These are phyloP conservation scores for Osmanthus fragrans DNA, from an alignment of 257 asterid species.

Conservation along the genomic window DNA sequence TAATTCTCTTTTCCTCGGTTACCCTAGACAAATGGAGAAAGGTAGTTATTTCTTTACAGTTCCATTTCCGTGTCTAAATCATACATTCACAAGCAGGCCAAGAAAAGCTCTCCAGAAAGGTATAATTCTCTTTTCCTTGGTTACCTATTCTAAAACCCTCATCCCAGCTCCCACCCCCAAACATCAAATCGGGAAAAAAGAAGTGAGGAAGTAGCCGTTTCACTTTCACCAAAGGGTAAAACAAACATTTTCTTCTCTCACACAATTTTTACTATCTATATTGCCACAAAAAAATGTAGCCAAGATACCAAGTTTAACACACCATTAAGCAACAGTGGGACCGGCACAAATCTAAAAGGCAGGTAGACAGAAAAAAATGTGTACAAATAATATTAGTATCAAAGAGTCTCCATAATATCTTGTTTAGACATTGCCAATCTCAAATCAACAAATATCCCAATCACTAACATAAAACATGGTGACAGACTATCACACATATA, in stretches of 20 bases:
- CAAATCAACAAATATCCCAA: not conserved
- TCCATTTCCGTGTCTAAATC: not conserved
- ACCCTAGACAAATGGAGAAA: not conserved
- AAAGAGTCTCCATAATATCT: not conserved
- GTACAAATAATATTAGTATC: not conserved
- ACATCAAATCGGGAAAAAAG: not conserved
- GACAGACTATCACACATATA: slow-evolving; percentile 10
- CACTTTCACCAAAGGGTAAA: not conserved
- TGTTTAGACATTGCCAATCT: not conserved
- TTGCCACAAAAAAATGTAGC: not conserved
- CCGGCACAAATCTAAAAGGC: not conserved
- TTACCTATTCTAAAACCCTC: not conserved
- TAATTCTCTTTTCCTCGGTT: not conserved
- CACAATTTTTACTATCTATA: not conserved
- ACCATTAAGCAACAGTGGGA: not conserved
- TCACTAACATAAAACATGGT: not conserved
- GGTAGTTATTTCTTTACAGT: not conserved
- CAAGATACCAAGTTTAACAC: not conserved
- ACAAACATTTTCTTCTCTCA: not conserved
- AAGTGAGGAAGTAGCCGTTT: not conserved
- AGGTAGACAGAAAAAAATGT: not conserved
- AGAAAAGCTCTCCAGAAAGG: not conserved
- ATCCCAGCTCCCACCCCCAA: not conserved
- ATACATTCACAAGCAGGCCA: not conserved
- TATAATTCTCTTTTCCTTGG: not conserved